Base-by-base conservation (phyloP, 2,329 filamentous ascomycete species). In the Pyricularia sp. region DNA sequence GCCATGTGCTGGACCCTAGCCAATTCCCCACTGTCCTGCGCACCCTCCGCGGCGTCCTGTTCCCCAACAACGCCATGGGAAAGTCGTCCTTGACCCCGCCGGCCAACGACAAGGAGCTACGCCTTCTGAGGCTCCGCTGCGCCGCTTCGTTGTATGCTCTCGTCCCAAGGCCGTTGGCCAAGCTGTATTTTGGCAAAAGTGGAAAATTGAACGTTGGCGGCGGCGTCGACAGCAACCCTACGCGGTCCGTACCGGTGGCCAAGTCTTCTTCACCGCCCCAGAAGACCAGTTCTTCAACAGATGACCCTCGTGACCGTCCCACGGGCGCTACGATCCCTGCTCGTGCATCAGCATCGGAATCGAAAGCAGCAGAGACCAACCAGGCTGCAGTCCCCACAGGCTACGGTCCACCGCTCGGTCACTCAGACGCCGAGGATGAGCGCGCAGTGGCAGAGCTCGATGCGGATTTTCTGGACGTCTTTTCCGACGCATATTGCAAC, bases 401-500 rank as follows among this genome's bases (percentile, higher is more conserved):
- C 55, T 55, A 61, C n/a, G 50, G 14, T 25, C 64, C 64, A 26
- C 17, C 28, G 20, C 64, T 36, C 55, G 42, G 30, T 23, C 42
- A 63, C 42, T 5, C 14, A 42, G 69, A 71, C 30, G 50, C 64
- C 4, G 81, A 84, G 26, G 81, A 86, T 68, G 79, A 81, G 71
- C 80, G 79, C 66, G 81, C 88, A 69, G 78, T 88, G 64, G 78
- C 81, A 70, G 85, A 90, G 73, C 84, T 92, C 71, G 87, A 89
- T 75, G 80, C 84, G 71, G 80, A 86, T 30, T 81, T 93, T 64
- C 82, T 98, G 65, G 88, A 91, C 73, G 82, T 94, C 55, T 90
- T 97, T 72, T 87, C 86, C 20, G 93, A 97, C 78, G 83, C 86
- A 67, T 97, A 97, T 80, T 90, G 93, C 79, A 99, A 99, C 80